These are phyloP conservation scores for Moringa oleifera DNA, from an alignment of 345 rosid species.

Conservation along the genomic window DNA sequence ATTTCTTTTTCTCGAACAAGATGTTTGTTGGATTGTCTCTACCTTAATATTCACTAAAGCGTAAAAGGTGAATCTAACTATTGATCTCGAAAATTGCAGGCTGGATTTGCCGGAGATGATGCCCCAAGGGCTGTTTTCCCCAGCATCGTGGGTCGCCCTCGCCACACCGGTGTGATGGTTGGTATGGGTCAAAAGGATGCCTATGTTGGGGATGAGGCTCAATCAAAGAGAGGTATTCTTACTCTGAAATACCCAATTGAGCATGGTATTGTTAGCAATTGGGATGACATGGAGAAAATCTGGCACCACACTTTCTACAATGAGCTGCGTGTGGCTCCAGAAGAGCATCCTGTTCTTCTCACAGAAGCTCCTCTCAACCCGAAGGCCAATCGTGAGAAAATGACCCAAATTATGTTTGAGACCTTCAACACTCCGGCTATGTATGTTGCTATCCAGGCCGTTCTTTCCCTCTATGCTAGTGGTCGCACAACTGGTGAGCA, in stretches of 20 bases:
- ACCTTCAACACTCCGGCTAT: conserved; percentile 8
- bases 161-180: conserved; percentile 45
- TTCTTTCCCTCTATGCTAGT: conserved; percentile 69
- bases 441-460: conserved; percentile 21
- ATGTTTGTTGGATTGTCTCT: not conserved
- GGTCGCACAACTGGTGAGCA: conserved; percentile 70
- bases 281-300: conserved; percentile 62
- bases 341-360: conserved; percentile 69
- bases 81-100: conserved; percentile 18
- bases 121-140: conserved; percentile 33
- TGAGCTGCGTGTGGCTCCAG: conserved; percentile 80
- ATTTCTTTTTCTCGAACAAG: too few species aligned
- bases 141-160: conserved; percentile 28
- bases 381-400: conserved; percentile 77
- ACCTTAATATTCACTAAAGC: not conserved
- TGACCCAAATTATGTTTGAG: conserved; percentile 38
- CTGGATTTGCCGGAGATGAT: conserved; percentile 36
- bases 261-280: conserved; percentile 59
- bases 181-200: conserved; percentile 60
- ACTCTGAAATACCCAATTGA: conserved; percentile 59
- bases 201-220: conserved; percentile 71
- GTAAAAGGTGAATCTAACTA: not conserved
- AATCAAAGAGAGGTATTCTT: conserved; percentile 64
- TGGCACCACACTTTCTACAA: conserved; percentile 17
- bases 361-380: conserved; percentile 79